Conservation (phyloP, 805 yeast species). For the Candida anglica region DNA sequence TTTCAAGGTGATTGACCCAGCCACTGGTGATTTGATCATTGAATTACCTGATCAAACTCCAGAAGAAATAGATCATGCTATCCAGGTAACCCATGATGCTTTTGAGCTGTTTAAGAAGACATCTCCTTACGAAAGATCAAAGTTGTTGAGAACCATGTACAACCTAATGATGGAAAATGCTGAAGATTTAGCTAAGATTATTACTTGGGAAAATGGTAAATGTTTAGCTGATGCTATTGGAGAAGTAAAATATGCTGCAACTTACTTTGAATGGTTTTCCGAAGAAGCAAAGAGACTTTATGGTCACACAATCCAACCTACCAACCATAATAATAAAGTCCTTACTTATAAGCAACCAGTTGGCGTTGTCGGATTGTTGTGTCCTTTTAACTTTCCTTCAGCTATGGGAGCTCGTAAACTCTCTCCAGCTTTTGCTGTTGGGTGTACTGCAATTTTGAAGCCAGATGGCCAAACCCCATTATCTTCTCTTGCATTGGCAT, state of each 20-base stretch:
- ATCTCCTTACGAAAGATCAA: constrained; percentile 46
- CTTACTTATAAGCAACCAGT: constrained; percentile 56
- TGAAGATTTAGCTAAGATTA: constrained; percentile 53
- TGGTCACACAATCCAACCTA: constrained; percentile 56
- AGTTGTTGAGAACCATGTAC: constrained; percentile 47
- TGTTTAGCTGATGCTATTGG: constrained; percentile 50
- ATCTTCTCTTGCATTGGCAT: constrained; percentile 54
- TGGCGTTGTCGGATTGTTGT: constrained; percentile 60
- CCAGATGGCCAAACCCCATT: constrained; percentile 64
- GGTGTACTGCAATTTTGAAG: constrained; percentile 57
- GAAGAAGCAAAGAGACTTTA: constrained; percentile 57
- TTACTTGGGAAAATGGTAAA: constrained; percentile 62
- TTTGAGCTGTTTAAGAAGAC: constrained; percentile 45
- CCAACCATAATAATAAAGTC: constrained; percentile 47
- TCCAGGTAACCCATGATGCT: constrained; percentile 43
- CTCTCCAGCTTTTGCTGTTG: constrained; percentile 64
- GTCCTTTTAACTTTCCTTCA: constrained; percentile 67
- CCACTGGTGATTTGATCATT: constrained; percentile 31
- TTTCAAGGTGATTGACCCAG: constrained; percentile 37
- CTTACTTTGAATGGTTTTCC: constrained; percentile 41
- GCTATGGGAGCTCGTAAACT: constrained; percentile 67
- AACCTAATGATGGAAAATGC: constrained; percentile 50
- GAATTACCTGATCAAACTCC: constrained; percentile 43
- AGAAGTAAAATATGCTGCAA: constrained; percentile 56
- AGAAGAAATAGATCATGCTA: constrained; percentile 42